Base-by-base conservation (phyloP, 495 filamentous ascomycete genomes). In the Xylaria bambusicola region DNA sequence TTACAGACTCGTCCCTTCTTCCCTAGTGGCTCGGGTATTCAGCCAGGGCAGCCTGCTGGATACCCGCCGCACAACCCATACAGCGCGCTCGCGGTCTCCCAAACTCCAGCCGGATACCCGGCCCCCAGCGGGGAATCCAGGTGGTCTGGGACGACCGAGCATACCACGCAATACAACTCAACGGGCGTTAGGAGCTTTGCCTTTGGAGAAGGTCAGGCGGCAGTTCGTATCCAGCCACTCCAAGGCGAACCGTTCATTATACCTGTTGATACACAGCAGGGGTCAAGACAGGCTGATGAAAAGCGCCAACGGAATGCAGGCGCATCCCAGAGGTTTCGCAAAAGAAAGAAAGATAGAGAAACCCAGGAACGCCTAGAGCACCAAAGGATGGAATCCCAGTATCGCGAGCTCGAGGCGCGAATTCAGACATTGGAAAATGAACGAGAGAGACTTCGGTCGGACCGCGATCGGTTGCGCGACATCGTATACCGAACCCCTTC, bases 251-350 rank as follows among this genome's bases (percentile, higher is more conserved):
- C 77, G 29, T 73, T 82, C 62, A 71, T 69, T 73, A 88, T 93
- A 56, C 85, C 86, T 53, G 84, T 91, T 58, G 77, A 95, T 66
- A 81, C 89, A 62, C 90, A 92, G 61, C 86, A 88, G 61, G 93
- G 87, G 20, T 96, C 90, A 57, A 91, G 88, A 62, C 86, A 86
- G 62, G 88, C 91, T 64, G 91, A 95, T 62, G 91, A 96, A 76
- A 98, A 97, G 73, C 81, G 91, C 50, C 90, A 91, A 75, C 88
- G 92, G 40, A 98, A 98, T 70, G 96, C 95, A 50, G 91, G 90
- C 44, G 94, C 94, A 7, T 97, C 92, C 40, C 86, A 92, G 57
- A 79, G 94, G 41, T 97, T 98, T 66, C 86, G 94, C 54, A 86
- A 89, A 68, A 82, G 93, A 52, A 85, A 90, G 64, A 98, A 97